Percentiles rank a stretch among this genome's conserved stretches.
Conservation (phyloP, 805 yeast genomes). For the Zygotorulaspora florentina region DNA sequence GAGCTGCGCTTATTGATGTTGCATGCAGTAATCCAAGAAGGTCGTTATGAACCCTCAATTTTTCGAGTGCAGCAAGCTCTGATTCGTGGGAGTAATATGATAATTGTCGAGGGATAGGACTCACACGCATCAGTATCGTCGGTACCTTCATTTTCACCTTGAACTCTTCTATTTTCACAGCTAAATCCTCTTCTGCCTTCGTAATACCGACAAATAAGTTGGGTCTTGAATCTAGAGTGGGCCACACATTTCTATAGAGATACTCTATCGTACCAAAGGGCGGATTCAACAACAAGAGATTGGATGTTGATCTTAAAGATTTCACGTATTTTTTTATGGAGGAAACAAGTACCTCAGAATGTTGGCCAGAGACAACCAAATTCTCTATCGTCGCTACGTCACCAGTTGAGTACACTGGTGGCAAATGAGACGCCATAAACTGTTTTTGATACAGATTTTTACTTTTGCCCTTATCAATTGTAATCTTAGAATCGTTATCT, state of each 20-base stretch:
- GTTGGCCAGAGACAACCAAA: constrained; percentile 56
- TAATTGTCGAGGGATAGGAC: constrained; percentile 15
- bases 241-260: constrained; percentile 53
- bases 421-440: constrained; percentile 32
- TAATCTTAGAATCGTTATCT: constrained; percentile 39
- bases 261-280: constrained; percentile 63
- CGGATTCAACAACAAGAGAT: constrained; percentile 61
- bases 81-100: constrained; percentile 9
- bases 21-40: constrained; percentile 11
- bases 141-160: constrained; percentile 5
- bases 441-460: constrained; percentile 15
- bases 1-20: constrained; percentile 5
- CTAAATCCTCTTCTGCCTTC: constrained; percentile 3
- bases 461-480: constrained; percentile 24
- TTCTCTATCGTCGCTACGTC: constrained; percentile 40
- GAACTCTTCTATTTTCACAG: constrained; percentile 10
- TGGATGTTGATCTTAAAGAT: constrained; percentile 43
- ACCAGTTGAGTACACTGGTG: constrained; percentile 33
- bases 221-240: constrained; percentile 44
- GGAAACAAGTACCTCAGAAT: constrained; percentile 48
- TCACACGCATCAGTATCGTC: constrained; percentile 6
- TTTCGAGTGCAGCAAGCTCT: constrained; percentile 6
- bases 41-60: constrained; percentile 7
- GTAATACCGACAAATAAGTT: constrained; percentile 50
- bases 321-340: constrained; percentile 48